These are phyloP conservation scores for Backusella macrospora DNA, from an alignment of 192 early-diverging fungal genomes.

Conservation along the genomic window DNA sequence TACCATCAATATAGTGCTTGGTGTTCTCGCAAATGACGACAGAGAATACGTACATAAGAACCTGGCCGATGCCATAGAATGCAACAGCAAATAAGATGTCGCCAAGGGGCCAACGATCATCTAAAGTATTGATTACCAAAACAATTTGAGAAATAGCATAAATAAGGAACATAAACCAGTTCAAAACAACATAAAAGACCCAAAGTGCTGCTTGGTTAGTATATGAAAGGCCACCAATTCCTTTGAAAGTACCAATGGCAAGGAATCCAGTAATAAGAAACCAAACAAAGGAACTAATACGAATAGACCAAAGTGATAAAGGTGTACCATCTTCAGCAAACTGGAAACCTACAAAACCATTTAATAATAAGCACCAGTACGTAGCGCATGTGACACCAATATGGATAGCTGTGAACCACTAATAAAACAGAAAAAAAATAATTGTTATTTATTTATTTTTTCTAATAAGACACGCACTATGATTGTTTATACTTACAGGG, in stretches of 20 bases:
- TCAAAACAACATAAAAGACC: slow-evolving; percentile 87
- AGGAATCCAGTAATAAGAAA: slow-evolving; percentile 80
- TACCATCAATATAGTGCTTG: slow-evolving; percentile 95
- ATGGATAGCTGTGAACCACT: slow-evolving; percentile 87
- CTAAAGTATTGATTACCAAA: slow-evolving; percentile 92
- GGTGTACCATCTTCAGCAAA: slow-evolving; percentile 96
- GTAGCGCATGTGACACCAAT: slow-evolving; percentile 81
- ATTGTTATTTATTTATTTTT: neutral
- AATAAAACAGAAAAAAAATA: slow-evolving; percentile 12
- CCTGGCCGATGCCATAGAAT: slow-evolving; percentile 88
- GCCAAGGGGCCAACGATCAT: slow-evolving; percentile 95
- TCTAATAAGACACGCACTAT: neutral
- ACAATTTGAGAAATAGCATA: slow-evolving; percentile 92
- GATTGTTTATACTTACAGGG: slow-evolving; percentile 47
- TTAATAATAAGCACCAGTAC: slow-evolving; percentile 91
- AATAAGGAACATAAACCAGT: slow-evolving; percentile 77
- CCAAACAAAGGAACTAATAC: slow-evolving; percentile 79
- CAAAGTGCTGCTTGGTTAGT: slow-evolving; percentile 74
- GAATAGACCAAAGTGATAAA: slow-evolving; percentile 92
- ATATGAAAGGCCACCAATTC: slow-evolving; percentile 62
- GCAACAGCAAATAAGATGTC: slow-evolving; percentile 88
- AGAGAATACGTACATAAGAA: slow-evolving; percentile 82
- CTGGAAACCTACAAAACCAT: slow-evolving; percentile 96
- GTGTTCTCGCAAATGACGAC: slow-evolving; percentile 81
- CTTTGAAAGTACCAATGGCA: slow-evolving; percentile 81